Percentiles rank a stretch among this genome's conserved stretches.
Conservation (phyloP, 2,329 filamentous ascomycete genomes). For the Alternaria longipes region DNA sequence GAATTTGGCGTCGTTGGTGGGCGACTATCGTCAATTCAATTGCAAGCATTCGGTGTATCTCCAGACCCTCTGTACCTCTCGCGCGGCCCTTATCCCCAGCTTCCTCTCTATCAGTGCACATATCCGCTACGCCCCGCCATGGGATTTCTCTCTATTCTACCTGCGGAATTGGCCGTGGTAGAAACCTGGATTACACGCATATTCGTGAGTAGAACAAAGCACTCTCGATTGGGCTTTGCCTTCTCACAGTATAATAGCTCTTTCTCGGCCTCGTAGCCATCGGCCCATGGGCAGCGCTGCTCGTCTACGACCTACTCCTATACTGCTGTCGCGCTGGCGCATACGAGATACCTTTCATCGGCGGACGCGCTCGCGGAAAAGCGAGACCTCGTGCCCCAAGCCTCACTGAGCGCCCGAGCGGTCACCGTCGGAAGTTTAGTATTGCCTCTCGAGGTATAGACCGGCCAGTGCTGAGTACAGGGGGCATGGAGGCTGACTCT, state of each 20-base stretch:
- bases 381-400: slow-evolving; percentile 69
- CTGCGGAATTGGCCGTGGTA: slow-evolving; percentile 63
- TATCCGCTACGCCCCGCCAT: slow-evolving; percentile 52
- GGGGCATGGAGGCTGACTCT: slow-evolving; percentile 25
- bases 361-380: slow-evolving; percentile 68
- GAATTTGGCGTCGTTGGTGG: neutral
- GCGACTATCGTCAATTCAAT: neutral
- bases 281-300: slow-evolving; percentile 67
- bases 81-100: neutral
- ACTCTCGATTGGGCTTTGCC: neutral
- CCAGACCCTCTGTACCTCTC: neutral
- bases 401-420: slow-evolving; percentile 65
- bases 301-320: slow-evolving; percentile 70
- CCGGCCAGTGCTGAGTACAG: slow-evolving; percentile 31
- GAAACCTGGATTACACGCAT: slow-evolving; percentile 70
- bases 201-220: slow-evolving; percentile 62
- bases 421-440: slow-evolving; percentile 57
- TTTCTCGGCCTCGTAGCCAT: slow-evolving; percentile 68
- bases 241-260: slow-evolving; percentile 58
- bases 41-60: neutral
- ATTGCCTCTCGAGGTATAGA: slow-evolving; percentile 45
- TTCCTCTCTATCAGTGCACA: neutral
- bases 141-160: slow-evolving; percentile 73
- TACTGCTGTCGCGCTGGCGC: slow-evolving; percentile 67
- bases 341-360: slow-evolving; percentile 68